These are phyloP conservation scores for Lepidium campestre DNA, from an alignment of 441 rosid genomes.

Conservation along the genomic window DNA sequence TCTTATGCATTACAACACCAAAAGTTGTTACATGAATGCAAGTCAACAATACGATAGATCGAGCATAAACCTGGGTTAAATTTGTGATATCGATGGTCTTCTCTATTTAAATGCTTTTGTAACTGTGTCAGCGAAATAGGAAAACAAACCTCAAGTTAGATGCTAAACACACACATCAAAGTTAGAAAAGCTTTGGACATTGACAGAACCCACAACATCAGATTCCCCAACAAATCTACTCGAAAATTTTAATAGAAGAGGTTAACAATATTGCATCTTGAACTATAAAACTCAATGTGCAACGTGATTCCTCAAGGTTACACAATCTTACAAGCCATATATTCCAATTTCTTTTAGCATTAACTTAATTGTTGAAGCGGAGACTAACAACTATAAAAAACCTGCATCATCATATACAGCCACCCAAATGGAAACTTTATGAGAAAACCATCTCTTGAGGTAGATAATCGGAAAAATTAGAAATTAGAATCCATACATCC, in stretches of 20 bases:
- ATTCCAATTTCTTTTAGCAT: background rate
- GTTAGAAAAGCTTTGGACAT: background rate
- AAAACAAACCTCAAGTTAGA: background rate
- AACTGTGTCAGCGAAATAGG: slow-evolving; percentile 40
- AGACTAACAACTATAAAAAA: background rate
- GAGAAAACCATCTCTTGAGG: background rate
- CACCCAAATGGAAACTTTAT: background rate
- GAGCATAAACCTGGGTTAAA: slow-evolving; percentile 62
- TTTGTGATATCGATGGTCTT: slow-evolving; percentile 79
- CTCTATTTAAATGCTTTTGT: slow-evolving; percentile 62
- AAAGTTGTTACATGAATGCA: background rate
- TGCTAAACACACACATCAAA: background rate
- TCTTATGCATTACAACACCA: background rate
- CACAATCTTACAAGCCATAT: too few relatives aligned
- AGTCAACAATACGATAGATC: background rate
- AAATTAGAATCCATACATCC: background rate
- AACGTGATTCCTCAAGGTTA: too few relatives aligned
- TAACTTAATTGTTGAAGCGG: background rate
- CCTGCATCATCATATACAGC: background rate
- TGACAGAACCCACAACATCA: background rate
- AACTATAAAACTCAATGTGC: too few relatives aligned
- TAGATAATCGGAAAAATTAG: background rate
- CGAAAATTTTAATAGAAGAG: too few relatives aligned
- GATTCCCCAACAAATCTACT: too few relatives aligned
- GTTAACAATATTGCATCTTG: too few relatives aligned